Base-by-base conservation (phyloP, 2,329 filamentous ascomycete species). In the Penicillium sp. region DNA sequence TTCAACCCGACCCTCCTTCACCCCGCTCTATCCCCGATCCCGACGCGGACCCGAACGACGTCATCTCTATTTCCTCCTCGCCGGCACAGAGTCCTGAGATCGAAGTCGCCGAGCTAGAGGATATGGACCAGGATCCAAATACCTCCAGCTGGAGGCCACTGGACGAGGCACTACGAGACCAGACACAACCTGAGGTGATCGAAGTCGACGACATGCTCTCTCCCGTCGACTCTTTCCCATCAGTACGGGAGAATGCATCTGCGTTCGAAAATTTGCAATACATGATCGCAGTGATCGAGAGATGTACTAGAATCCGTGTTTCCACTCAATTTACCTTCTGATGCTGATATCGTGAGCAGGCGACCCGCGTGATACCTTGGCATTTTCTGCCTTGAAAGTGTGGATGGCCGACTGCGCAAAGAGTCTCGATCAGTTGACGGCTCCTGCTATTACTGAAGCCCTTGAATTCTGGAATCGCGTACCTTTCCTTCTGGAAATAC, bases 41-140 rank as follows among this genome's bases (percentile, higher is more conserved):
- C 42, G 54, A 61, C 18, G 51, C 61, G 16, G 51, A 66, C 42
- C 58, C 64, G 16, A 54, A 63, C 45, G 57, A 66, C 44, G 64
- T 63, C 21, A 72, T 76, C 45, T 75, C 74, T 7, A 66, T 77
- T 43, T 66, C 71, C 9, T 77, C 76, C 4, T 76, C 76, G 15
- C 70, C 76, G 12, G 66, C 70, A 18, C 69, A 70, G 41, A 78
- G 75, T 48, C 75, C 74, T 10, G 72, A 77, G 50, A 79, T 79
- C 29, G 77, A 80, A 62, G 75, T 79, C 15, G 75, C 76, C 7
- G 76, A 78, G 41, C 63, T 73, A 16, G 77, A 80, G 64, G 78
- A 79, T 51, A 75, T 76, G 60, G 74, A 76, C 47, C 74, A 78
- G 58, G 75, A 79, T 47, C 70, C 74, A 2, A 72, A 72, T 28